Conservation (phyloP, 1,284 basidiomycete species). For the Schizophyllum amplum region DNA sequence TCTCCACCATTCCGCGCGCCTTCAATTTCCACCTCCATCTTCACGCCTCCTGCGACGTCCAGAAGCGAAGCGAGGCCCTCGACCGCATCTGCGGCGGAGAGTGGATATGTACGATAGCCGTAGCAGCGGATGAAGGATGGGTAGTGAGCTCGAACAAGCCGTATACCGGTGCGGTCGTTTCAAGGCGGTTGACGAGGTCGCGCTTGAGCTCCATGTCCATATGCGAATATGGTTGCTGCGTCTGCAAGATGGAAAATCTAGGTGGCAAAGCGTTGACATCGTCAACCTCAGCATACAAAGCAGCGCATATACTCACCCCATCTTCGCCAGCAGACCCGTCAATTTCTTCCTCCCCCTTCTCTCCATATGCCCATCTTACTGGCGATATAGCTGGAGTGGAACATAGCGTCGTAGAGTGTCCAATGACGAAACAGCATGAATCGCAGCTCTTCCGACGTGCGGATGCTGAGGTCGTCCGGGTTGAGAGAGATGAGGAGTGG, state of each 20-base stretch:
- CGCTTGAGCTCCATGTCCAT: constrained; percentile 96
- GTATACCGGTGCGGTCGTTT: constrained; percentile 91
- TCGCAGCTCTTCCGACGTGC: constrained; percentile 78
- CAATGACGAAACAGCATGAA: constrained; percentile 97
- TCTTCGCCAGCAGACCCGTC: constrained; percentile 92
- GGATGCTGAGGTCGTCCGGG: constrained; percentile 77
- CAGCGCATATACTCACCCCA: constrained; percentile 66
- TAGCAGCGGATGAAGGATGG: constrained; percentile 89
- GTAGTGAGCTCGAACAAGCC: constrained; percentile 94
- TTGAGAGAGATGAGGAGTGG: constrained; percentile 43
- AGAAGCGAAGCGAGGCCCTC: constrained; percentile 86
- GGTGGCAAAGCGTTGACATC: constrained; percentile 6
- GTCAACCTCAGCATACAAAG: constrained; percentile 2
- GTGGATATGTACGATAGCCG: constrained; percentile 80
- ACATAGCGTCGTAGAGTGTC: constrained; percentile 97
- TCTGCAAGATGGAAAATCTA: constrained; percentile 89
- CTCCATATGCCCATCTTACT: constrained; percentile 95
- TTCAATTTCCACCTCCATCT: constrained; percentile 81
- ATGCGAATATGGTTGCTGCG: constrained; percentile 88
- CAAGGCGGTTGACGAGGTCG: constrained; percentile 75
- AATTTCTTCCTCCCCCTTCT: constrained; percentile 85
- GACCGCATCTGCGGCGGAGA: constrained; percentile 91
- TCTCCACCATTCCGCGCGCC: constrained; percentile 81
- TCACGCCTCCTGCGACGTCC: constrained; percentile 60
- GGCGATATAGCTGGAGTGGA: constrained; percentile 94